Conservation (phyloP, 768 basidiomycete species). For the Leccinum arenicola region DNA sequence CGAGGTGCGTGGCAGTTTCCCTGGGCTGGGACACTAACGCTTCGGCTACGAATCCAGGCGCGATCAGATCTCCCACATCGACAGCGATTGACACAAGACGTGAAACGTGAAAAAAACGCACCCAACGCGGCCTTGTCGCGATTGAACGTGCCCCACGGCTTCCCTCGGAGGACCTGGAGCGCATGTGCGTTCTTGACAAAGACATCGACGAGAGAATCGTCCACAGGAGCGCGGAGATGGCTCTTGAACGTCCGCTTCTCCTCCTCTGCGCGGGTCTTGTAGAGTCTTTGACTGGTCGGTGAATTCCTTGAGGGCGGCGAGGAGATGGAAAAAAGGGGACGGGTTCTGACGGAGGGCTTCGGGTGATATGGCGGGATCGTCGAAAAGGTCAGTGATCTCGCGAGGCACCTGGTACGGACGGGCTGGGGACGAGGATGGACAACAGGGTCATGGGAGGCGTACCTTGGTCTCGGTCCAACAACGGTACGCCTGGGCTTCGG, state of each 20-base stretch:
- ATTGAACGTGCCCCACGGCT: constrained; percentile 57
- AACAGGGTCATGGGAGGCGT: neutral
- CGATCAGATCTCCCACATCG: neutral
- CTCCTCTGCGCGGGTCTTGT: constrained; percentile 70
- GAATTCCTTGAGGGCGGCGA: constrained; percentile 71
- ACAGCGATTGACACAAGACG: neutral
- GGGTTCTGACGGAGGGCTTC: constrained; percentile 42
- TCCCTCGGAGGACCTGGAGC: constrained; percentile 62
- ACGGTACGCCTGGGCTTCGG: constrained; percentile 82
- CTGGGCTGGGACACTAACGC: constrained; percentile 44
- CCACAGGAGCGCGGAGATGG: constrained; percentile 44
- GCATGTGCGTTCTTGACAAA: constrained; percentile 84
- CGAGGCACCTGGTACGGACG: constrained; percentile 51
- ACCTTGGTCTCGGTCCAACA: constrained; percentile 62
- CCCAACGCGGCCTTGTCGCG: constrained; percentile 47
- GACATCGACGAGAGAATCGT: constrained; percentile 55
- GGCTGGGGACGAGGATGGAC: neutral
- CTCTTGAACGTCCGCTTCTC: constrained; percentile 60
- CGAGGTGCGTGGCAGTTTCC: constrained; percentile 67
- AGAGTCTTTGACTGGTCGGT: constrained; percentile 65
- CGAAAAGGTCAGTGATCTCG: constrained; percentile 63
- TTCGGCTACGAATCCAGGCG: constrained; percentile 33
- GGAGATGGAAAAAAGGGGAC: constrained; percentile 75
- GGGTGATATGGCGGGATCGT: constrained; percentile 50
- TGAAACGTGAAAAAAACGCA: constrained; percentile 23